Evolutionary conservation across 2,329 filamentous ascomycete genomes (phyloP), one percentile per base, ranked within the genome.

Genomic region (Claviceps africana): DNA sequence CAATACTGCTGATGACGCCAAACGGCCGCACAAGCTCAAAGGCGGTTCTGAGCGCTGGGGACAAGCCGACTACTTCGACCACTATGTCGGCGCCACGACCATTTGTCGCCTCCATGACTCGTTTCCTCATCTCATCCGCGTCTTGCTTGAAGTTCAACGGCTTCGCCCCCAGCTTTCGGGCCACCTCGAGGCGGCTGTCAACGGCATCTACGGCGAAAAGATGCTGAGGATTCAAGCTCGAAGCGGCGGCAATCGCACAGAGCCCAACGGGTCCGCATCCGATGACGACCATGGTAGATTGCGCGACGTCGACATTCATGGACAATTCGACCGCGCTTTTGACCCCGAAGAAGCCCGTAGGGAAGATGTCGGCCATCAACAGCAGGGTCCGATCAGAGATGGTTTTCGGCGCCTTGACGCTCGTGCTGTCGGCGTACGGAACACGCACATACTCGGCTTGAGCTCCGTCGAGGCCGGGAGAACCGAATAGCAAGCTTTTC

Each of bases 331-430:
- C 84, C 7, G 82, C 90, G 61, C 88, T 93, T 53, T 77, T 76
- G 4, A 86, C 86, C 7, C 87, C 89, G 60, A 90, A 95, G 69
- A 81, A 95, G 8, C 90, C 86, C 0, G 83, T 88, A 1, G 89
- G 89, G 67, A 93, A 95, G 60, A 95, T 94, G 63, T 95, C 89
- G 17, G 87, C 88, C 89, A 95, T 95, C 28, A 95, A 76, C 7
- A 94, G 81, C 48, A 94, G 74, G 37, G 81, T 81, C 57, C 85
- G 78, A 58, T 91, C 83, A 21, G 83, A 79, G 53, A 94, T 84
- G n/a, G 58, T 61, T 9, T 76, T 79, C 1, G 78, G 67, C 0
- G 88, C 83, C 61, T 83, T 84, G 62, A 89, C 77, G n/a, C 84
- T 79, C 1, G 88, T 94, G 37, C 81, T 81, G 61, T 95, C 88